Percentiles rank a stretch among this genome's conserved stretches.
These are phyloP conservation scores for Penicillium fimorum DNA, from an alignment of 495 filamentous ascomycete species.

Conservation along the genomic window DNA sequence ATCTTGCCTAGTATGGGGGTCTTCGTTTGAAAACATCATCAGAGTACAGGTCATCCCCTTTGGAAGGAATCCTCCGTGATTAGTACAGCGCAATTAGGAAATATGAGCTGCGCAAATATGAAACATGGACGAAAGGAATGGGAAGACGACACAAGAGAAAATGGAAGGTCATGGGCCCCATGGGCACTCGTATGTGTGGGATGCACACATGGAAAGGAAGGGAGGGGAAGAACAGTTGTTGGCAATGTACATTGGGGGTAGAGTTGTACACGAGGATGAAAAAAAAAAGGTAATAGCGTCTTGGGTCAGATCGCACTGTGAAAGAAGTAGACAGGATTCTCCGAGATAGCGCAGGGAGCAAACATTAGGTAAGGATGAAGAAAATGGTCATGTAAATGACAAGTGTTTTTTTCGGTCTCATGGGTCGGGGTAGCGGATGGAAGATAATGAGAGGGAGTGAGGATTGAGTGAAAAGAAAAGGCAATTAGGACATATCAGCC, in stretches of 20 bases:
- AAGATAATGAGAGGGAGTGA: slow-evolving; percentile 18
- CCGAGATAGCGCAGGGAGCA: neutral
- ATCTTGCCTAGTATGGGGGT: slow-evolving; percentile 12
- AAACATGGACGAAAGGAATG: slow-evolving; percentile 25
- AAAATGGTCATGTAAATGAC: slow-evolving; percentile 17
- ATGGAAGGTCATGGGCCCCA: slow-evolving; percentile 22
- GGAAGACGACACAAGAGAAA: slow-evolving; percentile 15
- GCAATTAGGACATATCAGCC: slow-evolving; percentile 26
- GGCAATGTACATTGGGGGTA: slow-evolving; percentile 28
- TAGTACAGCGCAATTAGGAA: slow-evolving; percentile 32
- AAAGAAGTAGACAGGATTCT: neutral
- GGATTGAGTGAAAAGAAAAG: slow-evolving; percentile 10
- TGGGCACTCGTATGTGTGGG: slow-evolving; percentile 6
- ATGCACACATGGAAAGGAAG: slow-evolving; percentile 14
- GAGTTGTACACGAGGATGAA: slow-evolving; percentile 24
- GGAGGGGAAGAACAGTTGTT: neutral
- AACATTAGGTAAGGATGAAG: slow-evolving; percentile 11
- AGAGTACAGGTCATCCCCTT: slow-evolving; percentile 16
- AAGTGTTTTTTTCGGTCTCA: slow-evolving; percentile 24
- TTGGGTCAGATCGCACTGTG: slow-evolving; percentile 6
- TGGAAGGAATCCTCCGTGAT: slow-evolving; percentile 14
- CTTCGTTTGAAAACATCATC: slow-evolving; percentile 23
- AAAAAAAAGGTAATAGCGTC: neutral
- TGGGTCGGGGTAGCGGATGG: slow-evolving; percentile 20
- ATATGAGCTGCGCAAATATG: slow-evolving; percentile 32